Conservation (phyloP, 192 early-diverging fungal genomes). For the Backusella westeae region DNA sequence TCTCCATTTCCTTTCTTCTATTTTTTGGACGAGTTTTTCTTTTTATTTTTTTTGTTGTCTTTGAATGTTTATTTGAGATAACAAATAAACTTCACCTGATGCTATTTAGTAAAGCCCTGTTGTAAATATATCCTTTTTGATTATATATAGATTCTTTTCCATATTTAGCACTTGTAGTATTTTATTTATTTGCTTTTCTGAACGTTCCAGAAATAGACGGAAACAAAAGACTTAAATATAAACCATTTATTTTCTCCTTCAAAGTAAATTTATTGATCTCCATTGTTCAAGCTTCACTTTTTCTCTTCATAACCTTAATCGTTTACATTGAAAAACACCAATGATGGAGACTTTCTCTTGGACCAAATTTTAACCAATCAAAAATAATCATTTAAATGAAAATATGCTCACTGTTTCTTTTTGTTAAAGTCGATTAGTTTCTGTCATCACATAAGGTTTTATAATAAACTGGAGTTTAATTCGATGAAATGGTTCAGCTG, state of each 20-base stretch:
- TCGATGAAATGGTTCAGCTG: not conserved
- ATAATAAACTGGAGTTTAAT: not conserved
- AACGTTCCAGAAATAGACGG: not conserved
- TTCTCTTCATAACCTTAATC: not conserved
- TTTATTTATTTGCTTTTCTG: not conserved
- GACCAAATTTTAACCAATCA: not conserved
- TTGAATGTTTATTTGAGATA: not conserved
- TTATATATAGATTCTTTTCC: not conserved
- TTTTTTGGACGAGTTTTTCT: not conserved
- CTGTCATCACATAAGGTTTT: not conserved
- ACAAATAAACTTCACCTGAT: not conserved
- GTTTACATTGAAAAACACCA: not conserved
- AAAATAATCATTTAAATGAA: not conserved
- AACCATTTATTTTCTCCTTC: not conserved
- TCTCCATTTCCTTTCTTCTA: not conserved
- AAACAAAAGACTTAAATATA: not conserved
- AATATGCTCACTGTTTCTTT: not conserved
- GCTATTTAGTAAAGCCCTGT: not conserved
- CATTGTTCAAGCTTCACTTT: not conserved
- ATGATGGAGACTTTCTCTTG: not conserved
- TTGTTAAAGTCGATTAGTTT: too few species aligned
- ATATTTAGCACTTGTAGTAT: not conserved
- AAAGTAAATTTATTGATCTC: not conserved
- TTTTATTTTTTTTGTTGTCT: not conserved
- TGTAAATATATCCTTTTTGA: too few species aligned